phyloP scores from a whole-genome alignment of 192 early-diverging fungal species.

The Haplosporangium gracile region DNA sequence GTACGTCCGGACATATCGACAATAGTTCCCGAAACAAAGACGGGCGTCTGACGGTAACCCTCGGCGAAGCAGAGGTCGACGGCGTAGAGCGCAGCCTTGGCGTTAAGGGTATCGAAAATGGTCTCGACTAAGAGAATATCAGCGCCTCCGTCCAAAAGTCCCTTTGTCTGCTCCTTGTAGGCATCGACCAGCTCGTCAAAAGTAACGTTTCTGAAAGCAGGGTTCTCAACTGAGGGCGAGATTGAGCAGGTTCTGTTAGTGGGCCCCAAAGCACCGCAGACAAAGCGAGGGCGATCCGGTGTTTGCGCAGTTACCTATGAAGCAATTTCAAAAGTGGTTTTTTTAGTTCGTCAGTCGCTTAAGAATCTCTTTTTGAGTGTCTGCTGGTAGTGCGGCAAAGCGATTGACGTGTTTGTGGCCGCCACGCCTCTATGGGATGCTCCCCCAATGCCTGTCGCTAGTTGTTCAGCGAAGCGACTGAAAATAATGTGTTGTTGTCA shows the following conservation, averaged over 20 bases:
- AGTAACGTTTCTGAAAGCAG: constrained; percentile 92
- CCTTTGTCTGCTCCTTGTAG: constrained; percentile 92
- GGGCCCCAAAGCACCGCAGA: constrained; percentile 89
- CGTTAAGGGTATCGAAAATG: constrained; percentile 98
- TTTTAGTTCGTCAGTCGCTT: background rate
- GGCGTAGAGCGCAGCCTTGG: constrained; percentile 95
- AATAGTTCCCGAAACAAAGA: constrained; percentile 93
- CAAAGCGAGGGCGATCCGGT: constrained; percentile 90
- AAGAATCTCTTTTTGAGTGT: no score
- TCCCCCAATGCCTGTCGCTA: no score
- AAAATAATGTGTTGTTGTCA: no score
- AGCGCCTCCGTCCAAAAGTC: constrained; percentile 93
- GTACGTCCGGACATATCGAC: constrained; percentile 97
- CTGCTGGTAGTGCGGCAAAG: no score
- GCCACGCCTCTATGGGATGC: no score
- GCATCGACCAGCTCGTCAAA: constrained; percentile 94
- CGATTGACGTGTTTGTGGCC: no score
- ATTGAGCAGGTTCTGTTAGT: constrained; percentile 97
- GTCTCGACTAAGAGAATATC: constrained; percentile 96
- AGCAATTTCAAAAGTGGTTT: background rate
- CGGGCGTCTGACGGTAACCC: constrained; percentile 71
- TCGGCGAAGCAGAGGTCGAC: constrained; percentile 89
- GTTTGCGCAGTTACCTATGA: constrained; percentile 73
- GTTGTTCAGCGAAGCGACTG: no score
- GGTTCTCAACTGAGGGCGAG: constrained; percentile 97